Base-by-base conservation (phyloP, 179 eudicot species). In the Beta lomatogona region DNA sequence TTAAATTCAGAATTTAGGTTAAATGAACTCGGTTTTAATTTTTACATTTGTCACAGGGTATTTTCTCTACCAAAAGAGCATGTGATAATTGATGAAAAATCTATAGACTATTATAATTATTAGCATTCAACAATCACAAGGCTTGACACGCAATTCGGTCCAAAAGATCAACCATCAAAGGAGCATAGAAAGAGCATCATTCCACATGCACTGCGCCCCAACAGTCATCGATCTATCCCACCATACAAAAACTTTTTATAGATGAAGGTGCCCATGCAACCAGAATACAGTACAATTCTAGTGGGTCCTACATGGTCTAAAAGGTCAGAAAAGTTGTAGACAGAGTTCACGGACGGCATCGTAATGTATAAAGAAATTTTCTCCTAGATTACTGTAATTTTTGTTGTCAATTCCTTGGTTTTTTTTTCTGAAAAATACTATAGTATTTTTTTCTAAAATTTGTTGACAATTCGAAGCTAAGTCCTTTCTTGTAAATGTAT, bases 341-440 rank as follows among this genome's bases (percentile, higher is more conserved):
- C 82, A 83, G 61, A 81, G 79, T 79, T 81, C 86, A 84, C 81
- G 86, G 86, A 81, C 83, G 71, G 55, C 86, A 76, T 80, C 75
- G 81, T 71, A 81, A 16, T 28, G 41, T 63, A 59, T 69, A 52
- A 15, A 53, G 60, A 31, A 14, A 31, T 46, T 28, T 53, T 44
- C 44, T 50, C 78, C 53, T 73, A 53, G 74, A 66, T 75, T 59
- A 73, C 72, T 52, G 78, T 75, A 74, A 53, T n/a, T 28, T 9
- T 15, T 45, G 6, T 73, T 19, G 41, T 57, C 31, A 41, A 63
- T 22, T 13, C 13, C 21, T 69, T 76, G 14, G 22, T 0, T 11
- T 1, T 19, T 57, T 25, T 36, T 64, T 22, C 50, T 11, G 10
- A 10, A 25, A 14, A 16, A 13, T 14, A 9, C 6, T 4, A 0